A percentile compares a stretch with the other conserved stretches of the same genome.
phyloP scores from a whole-genome alignment of 306 rosid species.

The Oemleria cerasiformis region DNA sequence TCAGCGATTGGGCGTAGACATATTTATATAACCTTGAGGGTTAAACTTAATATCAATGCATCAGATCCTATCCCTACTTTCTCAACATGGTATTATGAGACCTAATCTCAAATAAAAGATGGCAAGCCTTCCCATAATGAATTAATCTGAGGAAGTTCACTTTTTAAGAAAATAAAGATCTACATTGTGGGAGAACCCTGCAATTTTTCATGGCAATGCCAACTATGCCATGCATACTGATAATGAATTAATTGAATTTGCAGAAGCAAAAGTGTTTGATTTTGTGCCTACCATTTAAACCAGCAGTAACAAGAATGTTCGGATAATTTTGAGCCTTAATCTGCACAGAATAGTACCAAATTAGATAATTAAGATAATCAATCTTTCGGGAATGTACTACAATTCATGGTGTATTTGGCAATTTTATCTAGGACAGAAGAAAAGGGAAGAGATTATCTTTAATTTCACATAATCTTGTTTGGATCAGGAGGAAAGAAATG shows the following conservation, averaged over 20 bases:
- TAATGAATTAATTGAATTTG: conserved; percentile 4
- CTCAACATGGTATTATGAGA: neutral
- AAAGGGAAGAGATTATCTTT: neutral
- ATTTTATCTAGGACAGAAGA: neutral
- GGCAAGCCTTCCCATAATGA: neutral
- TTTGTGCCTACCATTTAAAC: conserved; percentile 70
- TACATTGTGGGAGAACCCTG: neutral
- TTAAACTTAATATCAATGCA: no score
- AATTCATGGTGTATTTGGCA: neutral
- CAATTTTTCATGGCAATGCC: neutral
- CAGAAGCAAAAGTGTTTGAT: neutral
- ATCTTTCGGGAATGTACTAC: neutral
- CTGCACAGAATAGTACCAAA: conserved; percentile 40
- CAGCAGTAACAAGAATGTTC: conserved; percentile 80
- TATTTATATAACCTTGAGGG: no score
- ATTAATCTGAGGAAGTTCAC: neutral
- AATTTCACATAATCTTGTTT: neutral
- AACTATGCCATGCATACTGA: neutral
- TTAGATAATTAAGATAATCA: conserved; percentile 9
- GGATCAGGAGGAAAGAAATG: neutral
- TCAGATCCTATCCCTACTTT: neutral
- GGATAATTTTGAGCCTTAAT: conserved; percentile 79
- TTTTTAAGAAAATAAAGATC: neutral
- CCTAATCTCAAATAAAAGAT: neutral
- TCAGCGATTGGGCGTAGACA: no score